Conservation (phyloP, 192 early-diverging fungal species). For the Globomyces pollinis-pini region DNA sequence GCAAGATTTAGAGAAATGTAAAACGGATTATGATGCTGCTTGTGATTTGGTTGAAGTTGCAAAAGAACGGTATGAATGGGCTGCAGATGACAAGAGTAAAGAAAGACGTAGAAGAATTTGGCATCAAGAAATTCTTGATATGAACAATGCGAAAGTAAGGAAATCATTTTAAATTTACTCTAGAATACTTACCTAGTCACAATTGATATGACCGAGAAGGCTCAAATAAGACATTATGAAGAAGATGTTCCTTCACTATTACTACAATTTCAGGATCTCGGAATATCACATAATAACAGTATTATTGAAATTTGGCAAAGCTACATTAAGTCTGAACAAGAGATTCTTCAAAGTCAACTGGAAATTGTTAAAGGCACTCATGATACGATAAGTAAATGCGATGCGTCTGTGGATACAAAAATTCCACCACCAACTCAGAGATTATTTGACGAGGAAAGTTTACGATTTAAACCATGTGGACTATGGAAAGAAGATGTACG, state of each 20-base stretch:
- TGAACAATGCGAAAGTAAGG: slow-evolving; percentile 53
- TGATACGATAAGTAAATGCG: neutral
- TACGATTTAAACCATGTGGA: slow-evolving; percentile 20
- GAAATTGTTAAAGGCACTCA: neutral
- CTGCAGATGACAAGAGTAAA: slow-evolving; percentile 51
- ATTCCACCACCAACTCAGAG: neutral
- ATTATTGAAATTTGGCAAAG: slow-evolving; percentile 45
- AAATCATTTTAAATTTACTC: slow-evolving; percentile 31
- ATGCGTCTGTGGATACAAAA: neutral
- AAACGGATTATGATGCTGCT: slow-evolving; percentile 54
- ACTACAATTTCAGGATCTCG: slow-evolving; percentile 55
- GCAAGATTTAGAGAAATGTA: slow-evolving; percentile 54
- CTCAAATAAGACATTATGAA: slow-evolving; percentile 53
- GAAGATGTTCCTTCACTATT: slow-evolving; percentile 54
- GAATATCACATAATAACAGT: slow-evolving; percentile 42
- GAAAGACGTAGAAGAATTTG: slow-evolving; percentile 38
- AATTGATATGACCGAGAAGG: slow-evolving; percentile 54
- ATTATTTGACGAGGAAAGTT: too few relatives aligned
- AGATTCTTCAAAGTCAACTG: slow-evolving; percentile 14
- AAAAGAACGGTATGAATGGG: slow-evolving; percentile 46
- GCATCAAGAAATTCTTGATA: slow-evolving; percentile 57
- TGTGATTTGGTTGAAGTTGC: slow-evolving; percentile 57
- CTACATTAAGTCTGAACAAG: slow-evolving; percentile 39
- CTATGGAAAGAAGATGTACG: slow-evolving; percentile 40
- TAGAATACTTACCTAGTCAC: slow-evolving; percentile 63